Evolutionary conservation across 2,329 filamentous ascomycete genomes (phyloP).

Genomic region (Trichophyton benhamiae): DNA sequence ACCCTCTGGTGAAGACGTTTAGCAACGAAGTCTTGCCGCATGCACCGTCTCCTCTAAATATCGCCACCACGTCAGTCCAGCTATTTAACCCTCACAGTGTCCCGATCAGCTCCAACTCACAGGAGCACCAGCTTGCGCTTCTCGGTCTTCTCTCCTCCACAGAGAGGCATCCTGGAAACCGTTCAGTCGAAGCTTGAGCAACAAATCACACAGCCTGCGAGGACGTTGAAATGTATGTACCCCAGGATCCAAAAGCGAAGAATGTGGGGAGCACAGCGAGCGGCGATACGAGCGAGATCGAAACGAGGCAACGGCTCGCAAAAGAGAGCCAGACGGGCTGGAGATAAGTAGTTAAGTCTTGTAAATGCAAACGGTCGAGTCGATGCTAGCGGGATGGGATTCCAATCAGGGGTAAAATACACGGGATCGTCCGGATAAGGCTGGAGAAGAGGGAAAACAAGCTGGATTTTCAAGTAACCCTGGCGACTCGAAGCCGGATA

Average conservation of each 20-base stretch:
- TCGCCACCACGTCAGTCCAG: conserved; percentile 4
- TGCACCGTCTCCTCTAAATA: conserved; percentile 73
- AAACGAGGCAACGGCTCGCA: background rate
- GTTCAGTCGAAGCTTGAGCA: conserved; percentile 16
- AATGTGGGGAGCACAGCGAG: background rate
- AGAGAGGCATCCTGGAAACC: conserved; percentile 31
- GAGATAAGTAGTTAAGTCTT: too few relatives aligned
- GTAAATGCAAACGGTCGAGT: background rate
- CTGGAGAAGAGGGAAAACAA: background rate
- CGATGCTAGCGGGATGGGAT: background rate
- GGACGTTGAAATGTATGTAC: background rate
- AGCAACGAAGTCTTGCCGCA: conserved; percentile 93
- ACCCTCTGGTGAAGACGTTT: conserved; percentile 98
- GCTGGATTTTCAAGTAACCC: background rate
- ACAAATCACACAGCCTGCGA: too few relatives aligned
- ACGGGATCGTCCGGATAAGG: conserved; percentile 1
- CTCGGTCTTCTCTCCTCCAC: conserved; percentile 68
- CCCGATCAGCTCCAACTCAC: conserved; percentile 34
- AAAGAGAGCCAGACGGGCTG: background rate
- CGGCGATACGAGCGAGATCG: conserved; percentile 1
- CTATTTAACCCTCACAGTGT: background rate
- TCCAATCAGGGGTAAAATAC: background rate
- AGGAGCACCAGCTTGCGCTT: conserved; percentile 94
- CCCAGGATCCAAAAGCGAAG: background rate
- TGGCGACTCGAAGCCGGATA: too few relatives aligned